Evolutionary conservation across 202 grass and related monocot genomes (phyloP).

Genomic region (Panicum hallii): DNA sequence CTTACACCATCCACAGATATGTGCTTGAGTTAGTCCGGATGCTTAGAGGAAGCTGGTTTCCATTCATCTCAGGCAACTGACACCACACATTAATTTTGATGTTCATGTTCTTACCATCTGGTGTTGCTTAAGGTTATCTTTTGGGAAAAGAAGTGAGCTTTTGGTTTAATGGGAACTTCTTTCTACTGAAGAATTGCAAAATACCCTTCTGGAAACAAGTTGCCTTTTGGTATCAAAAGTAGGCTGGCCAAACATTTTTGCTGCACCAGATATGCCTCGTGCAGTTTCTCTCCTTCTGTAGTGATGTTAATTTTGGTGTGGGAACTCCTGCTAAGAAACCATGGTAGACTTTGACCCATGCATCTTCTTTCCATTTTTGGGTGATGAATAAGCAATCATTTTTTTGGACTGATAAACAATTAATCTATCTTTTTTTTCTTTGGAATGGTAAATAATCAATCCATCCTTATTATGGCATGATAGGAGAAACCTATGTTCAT

Average conservation of each 20-base stretch:
- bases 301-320: background rate
- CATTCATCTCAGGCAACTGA: background rate
- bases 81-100: background rate
- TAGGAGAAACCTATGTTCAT: background rate
- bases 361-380: background rate
- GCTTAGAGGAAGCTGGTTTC: background rate
- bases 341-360: background rate
- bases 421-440: background rate
- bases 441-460: background rate
- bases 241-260: background rate
- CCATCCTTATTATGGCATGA: background rate
- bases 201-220: background rate
- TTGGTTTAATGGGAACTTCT: background rate
- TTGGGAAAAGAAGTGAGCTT: background rate
- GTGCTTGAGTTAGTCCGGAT: background rate
- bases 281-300: background rate
- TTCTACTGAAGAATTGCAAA: background rate
- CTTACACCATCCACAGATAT: background rate
- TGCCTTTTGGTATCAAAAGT: background rate
- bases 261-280: background rate
- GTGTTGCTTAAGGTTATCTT: conserved; percentile 2
- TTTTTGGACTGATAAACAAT: background rate
- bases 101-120: background rate
- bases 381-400: background rate
- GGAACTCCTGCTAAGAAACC: background rate